Percentiles rank a stretch among this genome's conserved stretches.
These are phyloP conservation scores for Candida arabinofermentans DNA, from an alignment of 805 yeast genomes.

Conservation along the genomic window DNA sequence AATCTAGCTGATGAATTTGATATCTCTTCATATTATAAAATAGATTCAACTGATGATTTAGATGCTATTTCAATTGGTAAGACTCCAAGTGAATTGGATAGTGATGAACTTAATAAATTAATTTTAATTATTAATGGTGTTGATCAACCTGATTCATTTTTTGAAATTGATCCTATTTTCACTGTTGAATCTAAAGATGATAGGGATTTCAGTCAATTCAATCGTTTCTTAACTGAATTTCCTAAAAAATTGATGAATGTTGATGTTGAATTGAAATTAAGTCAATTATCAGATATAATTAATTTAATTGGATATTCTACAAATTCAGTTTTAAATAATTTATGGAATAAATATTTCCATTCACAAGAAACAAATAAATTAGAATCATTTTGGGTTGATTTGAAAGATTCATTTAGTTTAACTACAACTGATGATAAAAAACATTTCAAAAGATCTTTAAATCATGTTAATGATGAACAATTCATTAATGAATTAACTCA, in stretches of 20 bases:
- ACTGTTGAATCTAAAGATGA: conserved; percentile 19
- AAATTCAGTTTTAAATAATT: conserved; percentile 8
- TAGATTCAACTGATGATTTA: conserved; percentile 28
- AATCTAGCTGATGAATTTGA: conserved; percentile 45
- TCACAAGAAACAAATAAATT: conserved; percentile 29
- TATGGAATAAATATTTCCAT: conserved; percentile 27
- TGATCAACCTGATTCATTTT: conserved; percentile 31
- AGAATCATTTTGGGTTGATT: conserved; percentile 34
- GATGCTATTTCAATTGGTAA: conserved; percentile 21
- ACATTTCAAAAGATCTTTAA: conserved; percentile 26
- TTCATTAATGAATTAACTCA: conserved; percentile 48
- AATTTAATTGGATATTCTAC: conserved; percentile 16
- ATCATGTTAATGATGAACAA: conserved; percentile 40
- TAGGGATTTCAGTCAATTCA: conserved; percentile 13
- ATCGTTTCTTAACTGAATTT: conserved; percentile 21
- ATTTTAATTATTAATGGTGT: conserved; percentile 41
- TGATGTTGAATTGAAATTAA: conserved; percentile 13
- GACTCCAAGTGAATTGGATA: conserved; percentile 2
- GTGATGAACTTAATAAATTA: conserved; percentile 27
- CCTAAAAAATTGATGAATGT: conserved; percentile 20
- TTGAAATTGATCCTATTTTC: conserved; percentile 22
- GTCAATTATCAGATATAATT: conserved; percentile 26
- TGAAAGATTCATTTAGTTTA: conserved; percentile 22
- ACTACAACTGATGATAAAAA: conserved; percentile 14
- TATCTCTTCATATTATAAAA: conserved; percentile 33